Evolutionary conservation across 768 basidiomycete species (phyloP), one percentile per base, ranked within the genome.

Genomic region (Terana coerulea): DNA sequence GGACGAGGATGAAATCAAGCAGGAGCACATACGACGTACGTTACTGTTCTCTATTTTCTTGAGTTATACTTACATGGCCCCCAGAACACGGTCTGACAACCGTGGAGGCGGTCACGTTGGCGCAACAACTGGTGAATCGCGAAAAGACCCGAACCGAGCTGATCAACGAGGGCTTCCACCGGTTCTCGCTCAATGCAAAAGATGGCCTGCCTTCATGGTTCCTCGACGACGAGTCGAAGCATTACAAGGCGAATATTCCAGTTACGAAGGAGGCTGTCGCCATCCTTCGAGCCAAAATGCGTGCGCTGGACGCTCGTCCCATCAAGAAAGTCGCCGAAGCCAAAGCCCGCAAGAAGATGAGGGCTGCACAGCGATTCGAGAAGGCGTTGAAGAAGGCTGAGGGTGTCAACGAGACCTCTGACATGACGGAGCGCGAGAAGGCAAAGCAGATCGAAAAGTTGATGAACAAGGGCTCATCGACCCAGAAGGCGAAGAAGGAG

Each of bases 321-420:
- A 98, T 99, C 72, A 98, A 97, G 74, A 99, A 99, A 75, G 81
- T 98, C 6, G 97, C 95, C 8, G 97, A 98, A 70, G 97, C 97
- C 12, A 98, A 98, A 69, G 94, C 92, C 25, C 81, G 97, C 55
- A 99, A 99, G 72, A 98, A 98, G 72, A 72, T 91, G 64, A 91
- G 86, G 69, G 91, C 94, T 10, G 77, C 80, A 11, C 88, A 89
- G 58, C 78, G 84, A 41, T 71, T 98, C 11, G 91, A 95, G 61
- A 95, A 92, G 68, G 90, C 92, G 9, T 81, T 91, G 79, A 95
- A 91, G 74, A 98, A 94, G 70, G 97, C 95, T 2, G 93, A 98
- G 62, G 93, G 91, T 42, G 83, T 98, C 53, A 90, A 88, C 60
- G 77, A 86, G 35, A 93, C 88, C 3, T 72, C 82, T 8, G 95